A percentile compares a stretch with the other conserved stretches of the same genome.
phyloP scores from a whole-genome alignment of 2,329 filamentous ascomycete genomes.

The Macrophomina pseudophaseolina region DNA sequence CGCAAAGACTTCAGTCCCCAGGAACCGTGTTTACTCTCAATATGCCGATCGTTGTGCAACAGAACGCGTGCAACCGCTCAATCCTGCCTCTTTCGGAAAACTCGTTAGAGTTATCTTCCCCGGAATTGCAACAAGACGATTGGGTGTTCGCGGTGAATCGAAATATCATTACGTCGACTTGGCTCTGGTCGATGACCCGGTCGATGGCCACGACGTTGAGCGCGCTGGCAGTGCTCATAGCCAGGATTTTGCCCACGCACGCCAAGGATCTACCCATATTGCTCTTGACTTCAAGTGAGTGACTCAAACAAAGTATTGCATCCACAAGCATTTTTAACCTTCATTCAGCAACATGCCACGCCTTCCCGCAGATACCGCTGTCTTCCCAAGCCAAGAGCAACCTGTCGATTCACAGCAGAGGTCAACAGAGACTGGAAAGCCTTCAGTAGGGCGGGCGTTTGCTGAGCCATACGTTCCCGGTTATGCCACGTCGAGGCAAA shows the following conservation, averaged over 20 bases:
- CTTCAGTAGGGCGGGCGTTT: conserved; percentile 53
- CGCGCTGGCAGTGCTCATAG: conserved; percentile 26
- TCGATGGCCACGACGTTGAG: conserved; percentile 25
- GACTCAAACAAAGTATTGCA: too few relatives aligned
- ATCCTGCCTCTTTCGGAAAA: conserved; percentile 97
- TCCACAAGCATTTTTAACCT: background rate
- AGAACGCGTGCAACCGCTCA: conserved; percentile 91
- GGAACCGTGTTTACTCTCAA: conserved; percentile 92
- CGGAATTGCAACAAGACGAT: conserved; percentile 86
- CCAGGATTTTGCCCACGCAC: conserved; percentile 26
- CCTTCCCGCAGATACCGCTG: conserved; percentile 55
- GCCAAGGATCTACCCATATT: conserved; percentile 40
- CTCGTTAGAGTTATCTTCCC: conserved; percentile 95
- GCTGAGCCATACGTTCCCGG: conserved; percentile 52
- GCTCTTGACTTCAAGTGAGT: conserved; percentile 44
- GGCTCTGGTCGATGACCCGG: conserved; percentile 53
- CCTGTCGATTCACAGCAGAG: conserved; percentile 33
- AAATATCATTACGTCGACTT: conserved; percentile 89
- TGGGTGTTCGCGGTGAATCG: conserved; percentile 93
- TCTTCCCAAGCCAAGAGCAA: conserved; percentile 48
- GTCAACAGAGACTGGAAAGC: conserved; percentile 41
- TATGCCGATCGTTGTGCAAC: conserved; percentile 93
- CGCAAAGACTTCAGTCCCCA: conserved; percentile 83
- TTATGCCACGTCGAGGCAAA: conserved; percentile 46
- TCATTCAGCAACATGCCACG: conserved; percentile 47